A percentile compares a stretch with the other conserved stretches of the same genome.
Evolutionary conservation across 1,284 basidiomycete species (phyloP).

Genomic region (Veloboletus limbatus): DNA sequence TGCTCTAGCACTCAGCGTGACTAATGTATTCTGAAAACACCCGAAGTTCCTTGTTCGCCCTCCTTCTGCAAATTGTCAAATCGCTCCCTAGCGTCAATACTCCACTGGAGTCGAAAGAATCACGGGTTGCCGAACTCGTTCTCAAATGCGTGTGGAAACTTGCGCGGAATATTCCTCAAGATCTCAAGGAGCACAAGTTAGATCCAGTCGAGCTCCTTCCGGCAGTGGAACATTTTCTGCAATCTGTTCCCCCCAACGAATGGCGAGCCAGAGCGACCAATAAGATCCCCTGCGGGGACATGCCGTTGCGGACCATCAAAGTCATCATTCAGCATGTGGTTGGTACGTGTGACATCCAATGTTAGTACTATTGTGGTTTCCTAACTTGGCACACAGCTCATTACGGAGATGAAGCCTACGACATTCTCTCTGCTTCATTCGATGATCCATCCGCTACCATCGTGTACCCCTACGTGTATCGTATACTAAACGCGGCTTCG

Average conservation of each 20-base stretch:
- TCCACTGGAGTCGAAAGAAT: conserved; percentile 68
- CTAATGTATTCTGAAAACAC: conserved; percentile 6
- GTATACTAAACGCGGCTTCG: conserved; percentile 72
- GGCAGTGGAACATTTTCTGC: conserved; percentile 93
- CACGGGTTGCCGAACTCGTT: conserved; percentile 93
- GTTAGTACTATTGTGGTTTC: conserved; percentile 10
- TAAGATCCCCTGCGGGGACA: conserved; percentile 91
- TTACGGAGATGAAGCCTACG: conserved; percentile 79
- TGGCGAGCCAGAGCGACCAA: conserved; percentile 91
- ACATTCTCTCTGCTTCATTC: conserved; percentile 72
- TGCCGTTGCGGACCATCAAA: conserved; percentile 97
- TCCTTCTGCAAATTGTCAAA: conserved; percentile 86
- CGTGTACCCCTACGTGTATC: conserved; percentile 82
- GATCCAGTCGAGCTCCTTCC: conserved; percentile 88
- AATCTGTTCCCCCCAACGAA: conserved; percentile 91
- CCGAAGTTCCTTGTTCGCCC: conserved; percentile 73
- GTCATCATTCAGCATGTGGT: conserved; percentile 96
- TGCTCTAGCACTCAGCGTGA: conserved; percentile 2
- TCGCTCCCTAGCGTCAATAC: conserved; percentile 77
- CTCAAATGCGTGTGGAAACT: conserved; percentile 99
- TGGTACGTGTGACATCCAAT: conserved; percentile 52
- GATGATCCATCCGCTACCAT: conserved; percentile 83
- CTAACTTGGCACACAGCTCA: conserved; percentile 52
- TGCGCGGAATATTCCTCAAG: conserved; percentile 90
- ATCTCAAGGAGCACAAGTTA: conserved; percentile 77